Conservation (phyloP, 2,329 filamentous ascomycete species). For the Westerdykella sp. region DNA sequence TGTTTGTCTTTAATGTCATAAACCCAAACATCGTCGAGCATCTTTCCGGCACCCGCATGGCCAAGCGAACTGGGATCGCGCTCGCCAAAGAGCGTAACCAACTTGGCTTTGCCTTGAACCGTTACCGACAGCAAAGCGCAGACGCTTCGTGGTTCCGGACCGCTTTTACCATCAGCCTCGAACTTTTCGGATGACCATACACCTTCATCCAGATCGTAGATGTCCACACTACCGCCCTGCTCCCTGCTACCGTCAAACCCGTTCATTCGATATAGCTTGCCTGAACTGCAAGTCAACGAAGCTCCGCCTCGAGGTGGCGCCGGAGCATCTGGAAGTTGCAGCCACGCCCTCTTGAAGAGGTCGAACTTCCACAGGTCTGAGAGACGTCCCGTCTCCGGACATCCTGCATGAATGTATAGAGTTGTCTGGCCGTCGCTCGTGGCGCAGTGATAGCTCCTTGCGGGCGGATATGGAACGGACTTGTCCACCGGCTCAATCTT, state of each 20-base stretch:
- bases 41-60: constrained; percentile 52
- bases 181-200: constrained; percentile 39
- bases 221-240: constrained; percentile 65
- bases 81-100: constrained; percentile 52
- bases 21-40: constrained; percentile 49
- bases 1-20: constrained; percentile 35
- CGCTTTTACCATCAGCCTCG: constrained; percentile 39
- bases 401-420: constrained; percentile 72
- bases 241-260: constrained; percentile 68
- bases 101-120: constrained; percentile 29
- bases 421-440: constrained; percentile 61
- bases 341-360: constrained; percentile 59
- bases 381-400: constrained; percentile 56
- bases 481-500: constrained; percentile 52
- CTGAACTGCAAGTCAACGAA: constrained; percentile 58
- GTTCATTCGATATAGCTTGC: constrained; percentile 69
- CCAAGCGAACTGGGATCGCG: constrained; percentile 48
- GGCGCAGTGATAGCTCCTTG: constrained; percentile 67
- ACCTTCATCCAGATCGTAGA: constrained; percentile 41
- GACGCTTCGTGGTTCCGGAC: constrained; percentile 48
- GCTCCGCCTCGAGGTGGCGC: constrained; percentile 61
- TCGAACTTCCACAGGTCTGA: constrained; percentile 76
- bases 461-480: constrained; percentile 49
- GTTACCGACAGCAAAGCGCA: constrained; percentile 40
- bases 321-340: constrained; percentile 60